phyloP scores from a whole-genome alignment of 305 asterid genomes.

The Striga hermonthica region DNA sequence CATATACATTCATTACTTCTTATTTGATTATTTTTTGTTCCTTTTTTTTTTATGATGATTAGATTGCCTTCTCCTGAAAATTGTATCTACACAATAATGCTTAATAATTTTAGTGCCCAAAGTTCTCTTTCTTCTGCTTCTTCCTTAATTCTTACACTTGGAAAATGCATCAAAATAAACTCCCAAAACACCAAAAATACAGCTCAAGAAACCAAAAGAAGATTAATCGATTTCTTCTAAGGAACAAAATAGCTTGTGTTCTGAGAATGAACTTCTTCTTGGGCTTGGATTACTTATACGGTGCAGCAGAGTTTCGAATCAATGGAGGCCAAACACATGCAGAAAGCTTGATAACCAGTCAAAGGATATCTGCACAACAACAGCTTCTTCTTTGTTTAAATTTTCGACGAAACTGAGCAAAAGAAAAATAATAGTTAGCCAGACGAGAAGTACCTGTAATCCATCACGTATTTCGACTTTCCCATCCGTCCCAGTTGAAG shows the following conservation, averaged over 20 bases:
- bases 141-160: not conserved
- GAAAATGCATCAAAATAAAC: slow-evolving; percentile 6
- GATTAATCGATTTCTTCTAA: not conserved
- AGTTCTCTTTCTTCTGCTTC: too few relatives aligned
- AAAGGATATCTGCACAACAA: slow-evolving; percentile 71
- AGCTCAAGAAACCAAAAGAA: slow-evolving; percentile 12
- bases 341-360: slow-evolving; percentile 90
- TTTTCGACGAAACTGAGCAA: too few relatives aligned
- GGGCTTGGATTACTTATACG: slow-evolving; percentile 40
- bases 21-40: too few relatives aligned
- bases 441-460: slow-evolving; percentile 55
- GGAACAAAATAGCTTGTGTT: slow-evolving; percentile 19
- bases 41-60: too few relatives aligned
- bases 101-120: too few relatives aligned
- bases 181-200: slow-evolving; percentile 2
- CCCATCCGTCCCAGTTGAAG: slow-evolving; percentile 91
- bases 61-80: too few relatives aligned
- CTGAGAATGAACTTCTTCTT: slow-evolving; percentile 26
- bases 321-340: slow-evolving; percentile 84
- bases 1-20: too few relatives aligned
- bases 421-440: too few relatives aligned
- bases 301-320: slow-evolving; percentile 92
- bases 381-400: not conserved
- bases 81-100: too few relatives aligned
- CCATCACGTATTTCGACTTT: slow-evolving; percentile 84